Base-by-base conservation (phyloP, 805 yeast species). In the Metschnikowia gruessii region DNA sequence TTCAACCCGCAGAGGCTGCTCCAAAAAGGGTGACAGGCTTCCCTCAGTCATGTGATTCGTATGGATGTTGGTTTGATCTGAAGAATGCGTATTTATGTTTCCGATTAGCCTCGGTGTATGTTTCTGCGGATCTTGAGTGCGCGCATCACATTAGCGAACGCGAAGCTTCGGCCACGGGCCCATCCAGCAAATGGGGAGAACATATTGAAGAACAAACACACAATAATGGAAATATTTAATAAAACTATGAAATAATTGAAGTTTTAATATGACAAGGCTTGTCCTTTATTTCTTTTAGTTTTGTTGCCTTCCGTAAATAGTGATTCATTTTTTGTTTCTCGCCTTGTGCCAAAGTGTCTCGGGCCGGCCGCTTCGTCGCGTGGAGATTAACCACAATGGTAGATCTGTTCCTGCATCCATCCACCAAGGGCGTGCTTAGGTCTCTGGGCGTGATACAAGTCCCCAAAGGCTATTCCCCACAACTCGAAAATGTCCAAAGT, bases 401-500 rank as follows among this genome's bases (percentile, higher is more conserved):
- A 41, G 39, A 43, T 43, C 46, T 31, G 31, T 22, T 34, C 30
- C 36, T 31, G 41, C 39, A 30, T 40, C 50, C 38, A 43, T 42
- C 39, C 49, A 40, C 42, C 49, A 16, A 15, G 16, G 42, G 40
- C 36, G 33, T 24, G 16, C 22, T 12, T 9, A 24, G 33, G 13
- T 30, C 8, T 28, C 21, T 18, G 37, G 37, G 9, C 15, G 12
- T 15, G 29, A 12, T 35, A 12, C n/a, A 17, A 6, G 15, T 17
- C 5, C 30, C 33, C 40, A 32, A 34, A 15, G n/a, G 6, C 11
- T 12, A 7, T 17, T 32, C 46, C 28, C 37, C 42, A 22, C 42
- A 43, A 22, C 38, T 37, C 11, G 24, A 18, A 18, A 21, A 70
- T 76, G 80, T 76, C 80, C 3, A 76, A 70, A 58, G 65, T 76